Percentiles rank a stretch among this genome's conserved stretches.
phyloP scores from a whole-genome alignment of 768 basidiomycete species.

The Russula ochroleuca region DNA sequence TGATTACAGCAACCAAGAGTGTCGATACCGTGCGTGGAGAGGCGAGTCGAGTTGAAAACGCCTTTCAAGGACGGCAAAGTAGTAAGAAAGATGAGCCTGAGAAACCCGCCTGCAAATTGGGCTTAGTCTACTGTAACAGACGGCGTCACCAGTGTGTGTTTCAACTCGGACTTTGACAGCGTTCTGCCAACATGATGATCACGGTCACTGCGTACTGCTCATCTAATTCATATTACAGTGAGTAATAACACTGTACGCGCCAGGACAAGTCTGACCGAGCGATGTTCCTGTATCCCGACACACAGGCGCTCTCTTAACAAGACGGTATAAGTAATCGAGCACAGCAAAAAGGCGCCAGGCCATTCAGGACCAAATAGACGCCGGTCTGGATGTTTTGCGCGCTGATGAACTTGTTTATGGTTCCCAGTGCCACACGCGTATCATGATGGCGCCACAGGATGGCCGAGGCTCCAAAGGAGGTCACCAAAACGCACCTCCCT shows the following conservation, averaged over 20 bases:
- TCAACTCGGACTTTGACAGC: neutral
- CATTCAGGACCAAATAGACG: neutral
- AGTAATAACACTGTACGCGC: neutral
- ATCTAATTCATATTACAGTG: neutral
- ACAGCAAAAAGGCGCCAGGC: neutral
- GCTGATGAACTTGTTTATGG: neutral
- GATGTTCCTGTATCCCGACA: neutral
- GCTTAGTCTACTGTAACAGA: neutral
- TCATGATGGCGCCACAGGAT: neutral
- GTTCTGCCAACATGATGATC: neutral
- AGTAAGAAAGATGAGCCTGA: neutral
- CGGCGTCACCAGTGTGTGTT: neutral
- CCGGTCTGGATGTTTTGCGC: neutral
- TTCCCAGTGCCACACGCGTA: neutral
- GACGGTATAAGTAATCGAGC: neutral
- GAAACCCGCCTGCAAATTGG: neutral
- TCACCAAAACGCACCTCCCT: too few species aligned
- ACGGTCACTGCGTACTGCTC: neutral
- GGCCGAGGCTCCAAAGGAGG: neutral
- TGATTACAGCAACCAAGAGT: too few species aligned
- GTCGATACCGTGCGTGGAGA: neutral
- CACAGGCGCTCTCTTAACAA: neutral
- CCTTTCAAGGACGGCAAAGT: neutral
- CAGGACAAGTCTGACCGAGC: neutral
- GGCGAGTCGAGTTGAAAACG: neutral